A percentile compares a stretch with the other conserved stretches of the same genome.
phyloP scores from a whole-genome alignment of 331 rosid species.

The Stylosanthes scabra region DNA sequence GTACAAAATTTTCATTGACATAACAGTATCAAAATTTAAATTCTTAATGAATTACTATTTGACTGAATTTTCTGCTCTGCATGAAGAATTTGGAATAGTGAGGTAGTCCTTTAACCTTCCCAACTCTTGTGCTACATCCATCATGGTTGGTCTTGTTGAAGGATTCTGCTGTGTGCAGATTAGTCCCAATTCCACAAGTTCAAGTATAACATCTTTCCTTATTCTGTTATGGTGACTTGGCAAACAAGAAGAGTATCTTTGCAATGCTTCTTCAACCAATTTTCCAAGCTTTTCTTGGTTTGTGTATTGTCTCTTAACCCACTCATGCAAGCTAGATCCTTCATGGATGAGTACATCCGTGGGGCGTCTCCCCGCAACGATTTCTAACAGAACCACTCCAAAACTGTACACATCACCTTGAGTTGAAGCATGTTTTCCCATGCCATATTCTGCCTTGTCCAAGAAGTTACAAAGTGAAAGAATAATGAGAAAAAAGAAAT shows the following conservation, averaged over 20 bases:
- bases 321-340: conserved; percentile 80
- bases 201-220: conserved; percentile 63
- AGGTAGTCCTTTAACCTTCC: conserved; percentile 74
- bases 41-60: conserved; percentile 5
- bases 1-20: background rate
- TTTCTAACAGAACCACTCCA: conserved; percentile 81
- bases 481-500: conserved; percentile 1
- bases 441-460: conserved; percentile 72
- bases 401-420: conserved; percentile 85
- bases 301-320: conserved; percentile 76
- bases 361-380: conserved; percentile 77
- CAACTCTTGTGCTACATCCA: conserved; percentile 76
- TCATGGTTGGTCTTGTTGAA: conserved; percentile 81
- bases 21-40: conserved; percentile 1
- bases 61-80: conserved; percentile 27
- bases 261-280: conserved; percentile 62
- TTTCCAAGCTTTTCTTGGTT: conserved; percentile 57
- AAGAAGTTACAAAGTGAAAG: conserved; percentile 6
- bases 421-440: conserved; percentile 78
- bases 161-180: conserved; percentile 81
- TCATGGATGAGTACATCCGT: conserved; percentile 67
- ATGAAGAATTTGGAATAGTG: conserved; percentile 44
- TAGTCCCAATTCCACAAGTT: conserved; percentile 81
- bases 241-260: conserved; percentile 43
- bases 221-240: conserved; percentile 40